Evolutionary conservation across 805 yeast genomes (phyloP).

Genomic region (Candida mattraensis): DNA sequence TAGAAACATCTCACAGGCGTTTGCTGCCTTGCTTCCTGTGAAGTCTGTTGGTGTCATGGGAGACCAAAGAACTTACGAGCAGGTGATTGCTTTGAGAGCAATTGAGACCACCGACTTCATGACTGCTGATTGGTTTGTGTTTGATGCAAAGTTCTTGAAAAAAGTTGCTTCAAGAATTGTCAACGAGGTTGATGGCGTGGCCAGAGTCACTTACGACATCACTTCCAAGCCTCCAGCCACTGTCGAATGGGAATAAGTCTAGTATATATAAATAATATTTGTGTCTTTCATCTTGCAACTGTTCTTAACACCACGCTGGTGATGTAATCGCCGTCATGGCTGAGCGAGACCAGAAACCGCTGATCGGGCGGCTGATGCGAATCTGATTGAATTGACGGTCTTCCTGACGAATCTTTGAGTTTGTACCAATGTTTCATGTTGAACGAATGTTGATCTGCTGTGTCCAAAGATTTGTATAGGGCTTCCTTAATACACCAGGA

Average conservation of each 20-base stretch:
- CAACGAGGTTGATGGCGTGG: slow-evolving; percentile 98
- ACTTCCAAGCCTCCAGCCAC: slow-evolving; percentile 99
- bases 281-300: slow-evolving; percentile 6
- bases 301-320: slow-evolving; percentile 51
- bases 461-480: slow-evolving; percentile 57
- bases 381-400: slow-evolving; percentile 43
- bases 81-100: slow-evolving; percentile 98
- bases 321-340: slow-evolving; percentile 66
- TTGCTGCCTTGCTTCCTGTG: slow-evolving; percentile 95
- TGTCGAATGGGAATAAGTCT: slow-evolving; percentile 96
- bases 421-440: slow-evolving; percentile 63
- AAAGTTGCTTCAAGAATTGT: slow-evolving; percentile 93
- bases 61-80: slow-evolving; percentile 98
- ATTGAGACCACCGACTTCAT: slow-evolving; percentile 97
- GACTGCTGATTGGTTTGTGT: slow-evolving; percentile 99
- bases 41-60: slow-evolving; percentile 99
- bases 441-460: slow-evolving; percentile 49
- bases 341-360: slow-evolving; percentile 53
- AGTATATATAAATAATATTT: slow-evolving; percentile 4
- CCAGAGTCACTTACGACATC: slow-evolving; percentile 97
- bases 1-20: slow-evolving; percentile 93
- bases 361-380: slow-evolving; percentile 39
- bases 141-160: slow-evolving; percentile 90
- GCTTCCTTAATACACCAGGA: slow-evolving; percentile 81
- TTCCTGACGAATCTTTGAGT: slow-evolving; percentile 35